Evolutionary conservation across 352 stramenopile genomes (phyloP).

Genomic region (Pythium rhizo-oryzae): DNA sequence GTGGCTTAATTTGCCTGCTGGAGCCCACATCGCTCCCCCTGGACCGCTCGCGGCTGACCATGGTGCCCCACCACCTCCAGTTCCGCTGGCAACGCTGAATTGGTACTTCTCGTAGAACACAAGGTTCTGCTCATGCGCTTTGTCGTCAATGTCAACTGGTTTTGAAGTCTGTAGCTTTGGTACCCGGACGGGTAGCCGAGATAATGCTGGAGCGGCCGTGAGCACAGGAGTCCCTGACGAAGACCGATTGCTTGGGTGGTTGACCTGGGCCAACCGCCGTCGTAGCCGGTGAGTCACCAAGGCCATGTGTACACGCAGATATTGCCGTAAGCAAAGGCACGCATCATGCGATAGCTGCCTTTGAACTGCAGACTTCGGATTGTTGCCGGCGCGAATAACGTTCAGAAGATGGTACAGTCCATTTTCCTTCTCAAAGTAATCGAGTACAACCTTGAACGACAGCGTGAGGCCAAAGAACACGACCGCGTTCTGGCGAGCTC

Average conservation of each 20-base stretch:
- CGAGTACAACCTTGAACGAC: slow-evolving; percentile 77
- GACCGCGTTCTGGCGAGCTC: slow-evolving; percentile 78
- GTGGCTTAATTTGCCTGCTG: slow-evolving; percentile 73
- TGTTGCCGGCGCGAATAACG: slow-evolving; percentile 81
- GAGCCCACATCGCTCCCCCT: slow-evolving; percentile 67
- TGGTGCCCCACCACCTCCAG: slow-evolving; percentile 31
- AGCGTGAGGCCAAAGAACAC: slow-evolving; percentile 86
- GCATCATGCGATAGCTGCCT: slow-evolving; percentile 82
- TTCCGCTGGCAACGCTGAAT: slow-evolving; percentile 61
- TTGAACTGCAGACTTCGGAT: slow-evolving; percentile 74
- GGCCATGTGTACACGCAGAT: slow-evolving; percentile 81
- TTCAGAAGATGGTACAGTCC: slow-evolving; percentile 84
- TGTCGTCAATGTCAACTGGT: slow-evolving; percentile 84
- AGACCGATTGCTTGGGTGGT: slow-evolving; percentile 54
- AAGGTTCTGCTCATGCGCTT: slow-evolving; percentile 81
- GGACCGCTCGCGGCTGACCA: slow-evolving; percentile 61
- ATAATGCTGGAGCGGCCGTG: slow-evolving; percentile 53
- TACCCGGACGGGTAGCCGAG: slow-evolving; percentile 65
- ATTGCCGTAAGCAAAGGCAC: slow-evolving; percentile 83
- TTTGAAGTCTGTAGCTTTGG: slow-evolving; percentile 79
- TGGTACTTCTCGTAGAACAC: slow-evolving; percentile 86
- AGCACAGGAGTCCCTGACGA: slow-evolving; percentile 40
- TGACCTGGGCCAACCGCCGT: slow-evolving; percentile 62
- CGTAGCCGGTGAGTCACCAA: slow-evolving; percentile 70
- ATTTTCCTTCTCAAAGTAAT: slow-evolving; percentile 87